These are phyloP conservation scores for Sphagnum magellanicum DNA, from an alignment of 228 moss, liverwort and hornwort genomes.

Conservation along the genomic window DNA sequence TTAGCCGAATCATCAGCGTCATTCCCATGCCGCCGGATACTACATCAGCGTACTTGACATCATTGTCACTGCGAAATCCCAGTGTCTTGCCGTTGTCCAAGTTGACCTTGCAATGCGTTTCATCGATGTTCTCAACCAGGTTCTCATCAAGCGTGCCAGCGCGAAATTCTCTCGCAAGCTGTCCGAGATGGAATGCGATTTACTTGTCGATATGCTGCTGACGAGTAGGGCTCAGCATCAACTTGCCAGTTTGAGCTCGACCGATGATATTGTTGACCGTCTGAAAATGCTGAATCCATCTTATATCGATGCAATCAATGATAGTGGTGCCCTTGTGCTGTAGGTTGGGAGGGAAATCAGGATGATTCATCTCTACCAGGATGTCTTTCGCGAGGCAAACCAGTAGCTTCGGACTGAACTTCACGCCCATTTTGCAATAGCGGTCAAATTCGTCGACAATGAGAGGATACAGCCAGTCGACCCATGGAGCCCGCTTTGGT, in stretches of 20 bases:
- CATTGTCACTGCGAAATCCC: slow-evolving; percentile 9
- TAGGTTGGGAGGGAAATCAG: slow-evolving; percentile 19
- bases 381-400: slow-evolving; percentile 31
- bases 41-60: slow-evolving; percentile 18
- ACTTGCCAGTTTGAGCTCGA: neutral
- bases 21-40: slow-evolving; percentile 10
- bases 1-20: slow-evolving; percentile 10
- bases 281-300: slow-evolving; percentile 36
- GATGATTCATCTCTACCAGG: slow-evolving; percentile 20
- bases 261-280: slow-evolving; percentile 10
- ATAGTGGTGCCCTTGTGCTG: slow-evolving; percentile 29
- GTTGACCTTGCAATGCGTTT: slow-evolving; percentile 18
- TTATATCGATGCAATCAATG: slow-evolving; percentile 28
- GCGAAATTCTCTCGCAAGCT: neutral
- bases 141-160: slow-evolving; percentile 7
- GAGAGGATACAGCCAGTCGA: slow-evolving; percentile 32
- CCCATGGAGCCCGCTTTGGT: slow-evolving; percentile 45
- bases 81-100: slow-evolving; percentile 5
- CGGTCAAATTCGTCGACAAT: slow-evolving; percentile 34
- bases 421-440: slow-evolving; percentile 22
- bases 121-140: slow-evolving; percentile 18
- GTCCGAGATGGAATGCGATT: neutral
- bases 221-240: slow-evolving; percentile 2
- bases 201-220: neutral
- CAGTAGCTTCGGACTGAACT: slow-evolving; percentile 30